Conservation (phyloP, 164 flowering plant genomes). For the Taxillus chinensis region DNA sequence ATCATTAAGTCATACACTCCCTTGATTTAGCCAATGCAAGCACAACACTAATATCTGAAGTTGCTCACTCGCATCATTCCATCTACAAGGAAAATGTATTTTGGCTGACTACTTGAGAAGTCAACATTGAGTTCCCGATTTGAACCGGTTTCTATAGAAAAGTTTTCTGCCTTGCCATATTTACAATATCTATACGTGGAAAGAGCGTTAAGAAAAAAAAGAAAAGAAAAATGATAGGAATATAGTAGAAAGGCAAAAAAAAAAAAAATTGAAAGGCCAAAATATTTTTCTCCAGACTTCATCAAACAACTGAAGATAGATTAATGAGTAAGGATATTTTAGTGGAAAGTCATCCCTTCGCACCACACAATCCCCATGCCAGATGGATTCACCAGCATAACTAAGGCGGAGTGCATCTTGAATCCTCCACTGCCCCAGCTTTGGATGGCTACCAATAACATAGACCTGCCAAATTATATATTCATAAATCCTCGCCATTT, state of each 20-base stretch:
- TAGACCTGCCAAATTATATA: constrained; percentile 37
- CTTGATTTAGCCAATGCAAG: background rate
- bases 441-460: constrained; percentile 60
- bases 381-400: constrained; percentile 65
- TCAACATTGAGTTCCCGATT: constrained; percentile 52
- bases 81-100: constrained; percentile 62
- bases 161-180: constrained; percentile 29
- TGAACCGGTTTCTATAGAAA: constrained; percentile 55
- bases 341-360: constrained; percentile 56
- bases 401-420: constrained; percentile 61
- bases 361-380: constrained; percentile 65
- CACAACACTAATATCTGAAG: too few relatives aligned
- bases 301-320: constrained; percentile 1
- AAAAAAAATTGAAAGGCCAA: too few relatives aligned
- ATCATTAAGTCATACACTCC: background rate
- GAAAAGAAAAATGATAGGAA: too few relatives aligned
- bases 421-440: constrained; percentile 75
- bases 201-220: constrained; percentile 35
- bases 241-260: too few relatives aligned
- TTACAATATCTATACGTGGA: constrained; percentile 75
- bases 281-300: background rate
- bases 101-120: constrained; percentile 30
- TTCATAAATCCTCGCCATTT: background rate
- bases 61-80: constrained; percentile 70
- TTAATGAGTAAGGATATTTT: constrained; percentile 66